phyloP scores from a whole-genome alignment of 2,329 filamentous ascomycete species.

The Fusarium graminum region DNA sequence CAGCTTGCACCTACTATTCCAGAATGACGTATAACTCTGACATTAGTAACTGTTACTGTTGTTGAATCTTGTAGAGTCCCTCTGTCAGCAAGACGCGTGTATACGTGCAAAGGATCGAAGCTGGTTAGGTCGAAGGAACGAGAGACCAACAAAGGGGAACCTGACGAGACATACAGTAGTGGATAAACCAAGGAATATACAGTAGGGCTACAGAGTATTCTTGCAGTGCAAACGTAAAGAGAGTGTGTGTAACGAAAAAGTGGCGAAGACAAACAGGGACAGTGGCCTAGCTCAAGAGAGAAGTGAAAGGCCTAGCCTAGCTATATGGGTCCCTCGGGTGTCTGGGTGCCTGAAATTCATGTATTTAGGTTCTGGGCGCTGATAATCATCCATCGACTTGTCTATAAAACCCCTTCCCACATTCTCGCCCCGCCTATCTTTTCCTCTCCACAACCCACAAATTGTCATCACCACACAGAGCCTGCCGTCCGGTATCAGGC shows the following conservation, averaged over 20 bases:
- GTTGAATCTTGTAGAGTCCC: background rate
- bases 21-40: no score
- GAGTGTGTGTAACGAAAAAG: background rate
- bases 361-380: background rate
- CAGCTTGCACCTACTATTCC: no score
- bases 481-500: background rate
- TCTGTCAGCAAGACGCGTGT: background rate
- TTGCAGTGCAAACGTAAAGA: background rate
- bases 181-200: fast-evolving
- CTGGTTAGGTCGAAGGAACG: no score
- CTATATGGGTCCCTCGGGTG: background rate
- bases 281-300: background rate
- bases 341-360: background rate
- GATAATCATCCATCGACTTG: background rate
- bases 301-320: background rate
- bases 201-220: fast-evolving
- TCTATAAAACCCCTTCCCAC: background rate
- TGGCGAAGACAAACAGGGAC: background rate
- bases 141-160: no score
- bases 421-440: background rate
- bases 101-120: background rate
- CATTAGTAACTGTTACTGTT: background rate
- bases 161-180: no score
- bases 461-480: background rate
- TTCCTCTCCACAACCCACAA: background rate